Percentiles rank a stretch among this genome's conserved stretches.
Evolutionary conservation across 2,329 filamentous ascomycete species (phyloP).

Genomic region (Sordariomycetes sp.): DNA sequence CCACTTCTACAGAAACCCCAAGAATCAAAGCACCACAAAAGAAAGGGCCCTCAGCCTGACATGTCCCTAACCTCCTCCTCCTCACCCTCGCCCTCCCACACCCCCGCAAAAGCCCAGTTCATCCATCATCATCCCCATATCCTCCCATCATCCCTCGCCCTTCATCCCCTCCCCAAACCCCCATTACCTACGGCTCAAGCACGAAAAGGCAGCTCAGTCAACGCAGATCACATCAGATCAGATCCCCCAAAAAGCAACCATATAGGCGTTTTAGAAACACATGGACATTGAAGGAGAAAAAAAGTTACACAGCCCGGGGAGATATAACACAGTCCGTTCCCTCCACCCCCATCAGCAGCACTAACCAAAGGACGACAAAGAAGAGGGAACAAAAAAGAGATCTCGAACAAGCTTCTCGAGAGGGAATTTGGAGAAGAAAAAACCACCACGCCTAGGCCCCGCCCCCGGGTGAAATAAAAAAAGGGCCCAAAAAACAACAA

Average conservation of each 20-base stretch:
- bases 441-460: neutral
- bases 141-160: too few species aligned
- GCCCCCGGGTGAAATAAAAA: neutral
- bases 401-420: neutral
- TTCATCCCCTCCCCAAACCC: neutral
- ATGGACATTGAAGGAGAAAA: neutral
- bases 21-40: too few species aligned
- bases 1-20: too few species aligned
- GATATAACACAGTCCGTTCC: neutral
- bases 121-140: too few species aligned
- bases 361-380: neutral
- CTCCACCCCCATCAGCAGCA: neutral
- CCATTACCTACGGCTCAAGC: neutral
- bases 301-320: neutral
- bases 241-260: neutral
- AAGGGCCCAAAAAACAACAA: neutral
- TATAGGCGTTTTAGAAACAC: neutral
- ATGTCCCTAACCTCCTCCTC: too few species aligned
- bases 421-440: neutral
- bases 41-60: too few species aligned
- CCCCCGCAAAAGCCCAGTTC: too few species aligned
- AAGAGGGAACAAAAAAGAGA: neutral
- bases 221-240: neutral
- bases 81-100: too few species aligned
- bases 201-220: neutral